Evolutionary conservation across 768 basidiomycete genomes (phyloP).

Genomic region (Naganishia onofrii): DNA sequence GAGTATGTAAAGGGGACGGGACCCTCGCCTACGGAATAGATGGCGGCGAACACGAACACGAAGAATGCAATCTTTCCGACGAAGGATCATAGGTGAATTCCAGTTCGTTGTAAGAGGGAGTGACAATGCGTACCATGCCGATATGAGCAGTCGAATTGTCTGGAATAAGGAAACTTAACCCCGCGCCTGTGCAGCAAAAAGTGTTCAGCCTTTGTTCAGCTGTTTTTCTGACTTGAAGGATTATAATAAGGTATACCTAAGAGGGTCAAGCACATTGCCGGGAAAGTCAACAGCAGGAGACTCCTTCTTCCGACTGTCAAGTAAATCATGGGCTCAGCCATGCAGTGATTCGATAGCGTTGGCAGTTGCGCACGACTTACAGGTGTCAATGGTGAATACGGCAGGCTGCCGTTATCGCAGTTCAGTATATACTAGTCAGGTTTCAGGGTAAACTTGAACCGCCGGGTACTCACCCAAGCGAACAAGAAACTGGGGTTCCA

Average conservation of each 20-base stretch:
- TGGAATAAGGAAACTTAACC: constrained; percentile 21
- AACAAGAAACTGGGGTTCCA: constrained; percentile 2
- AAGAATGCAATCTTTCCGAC: constrained; percentile 30
- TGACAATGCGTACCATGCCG: constrained; percentile 11
- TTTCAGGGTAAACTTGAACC: background rate
- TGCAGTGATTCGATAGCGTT: background rate
- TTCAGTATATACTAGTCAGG: too few relatives aligned
- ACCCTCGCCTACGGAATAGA: constrained; percentile 63
- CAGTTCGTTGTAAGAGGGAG: background rate
- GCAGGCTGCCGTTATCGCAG: constrained; percentile 38
- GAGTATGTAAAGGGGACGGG: constrained; percentile 63
- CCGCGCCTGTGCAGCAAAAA: constrained; percentile 6
- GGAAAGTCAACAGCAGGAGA: constrained; percentile 25
- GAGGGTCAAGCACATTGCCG: constrained; percentile 17
- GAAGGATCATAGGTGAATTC: too few relatives aligned
- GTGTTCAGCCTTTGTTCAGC: background rate
- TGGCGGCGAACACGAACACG: constrained; percentile 43
- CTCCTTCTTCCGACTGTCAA: constrained; percentile 14
- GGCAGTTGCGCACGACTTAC: background rate
- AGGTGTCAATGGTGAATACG: constrained; percentile 37
- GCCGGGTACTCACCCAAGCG: background rate
- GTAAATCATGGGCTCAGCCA: background rate
- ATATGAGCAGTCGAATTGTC: constrained; percentile 35
- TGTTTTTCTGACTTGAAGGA: too few relatives aligned
- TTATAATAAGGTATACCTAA: background rate